Conservation (phyloP, 257 asterid genomes). For the Nicotiana undulata region DNA sequence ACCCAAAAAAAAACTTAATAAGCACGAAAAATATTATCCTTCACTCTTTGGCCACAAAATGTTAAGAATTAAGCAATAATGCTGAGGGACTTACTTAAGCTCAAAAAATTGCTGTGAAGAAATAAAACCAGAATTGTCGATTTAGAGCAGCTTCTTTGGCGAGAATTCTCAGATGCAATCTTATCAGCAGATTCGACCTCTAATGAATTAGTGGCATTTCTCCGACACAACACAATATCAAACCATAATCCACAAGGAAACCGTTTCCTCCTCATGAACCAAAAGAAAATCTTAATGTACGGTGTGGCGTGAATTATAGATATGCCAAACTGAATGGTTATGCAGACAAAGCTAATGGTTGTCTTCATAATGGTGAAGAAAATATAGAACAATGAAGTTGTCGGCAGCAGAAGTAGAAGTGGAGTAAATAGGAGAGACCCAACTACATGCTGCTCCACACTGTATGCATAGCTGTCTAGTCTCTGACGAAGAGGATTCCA, state of each 20-base stretch:
- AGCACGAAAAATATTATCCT: background rate
- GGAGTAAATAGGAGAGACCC: constrained; percentile 95
- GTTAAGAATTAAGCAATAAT: background rate
- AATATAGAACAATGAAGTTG: constrained; percentile 82
- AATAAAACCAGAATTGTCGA: constrained; percentile 46
- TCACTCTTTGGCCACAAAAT: background rate
- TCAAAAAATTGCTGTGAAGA: constrained; percentile 75
- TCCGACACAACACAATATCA: constrained; percentile 37
- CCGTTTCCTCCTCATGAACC: constrained; percentile 66
- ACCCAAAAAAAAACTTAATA: background rate
- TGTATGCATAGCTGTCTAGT: constrained; percentile 84
- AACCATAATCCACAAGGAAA: constrained; percentile 88
- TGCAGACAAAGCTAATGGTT: constrained; percentile 47
- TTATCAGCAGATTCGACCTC: constrained; percentile 17
- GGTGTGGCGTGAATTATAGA: constrained; percentile 77
- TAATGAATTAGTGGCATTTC: constrained; percentile 8
- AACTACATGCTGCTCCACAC: constrained; percentile 84
- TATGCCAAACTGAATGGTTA: constrained; percentile 41
- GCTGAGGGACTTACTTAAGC: constrained; percentile 36
- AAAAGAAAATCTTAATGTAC: constrained; percentile 52
- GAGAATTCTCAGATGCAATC: constrained; percentile 19
- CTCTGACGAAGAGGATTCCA: constrained; percentile 90
- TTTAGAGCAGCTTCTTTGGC: constrained; percentile 14
- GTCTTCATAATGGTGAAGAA: constrained; percentile 82
- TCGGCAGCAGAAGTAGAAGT: constrained; percentile 77